Conservation (phyloP, 1,284 basidiomycete species). For the Ceratobasidium papillatum region DNA sequence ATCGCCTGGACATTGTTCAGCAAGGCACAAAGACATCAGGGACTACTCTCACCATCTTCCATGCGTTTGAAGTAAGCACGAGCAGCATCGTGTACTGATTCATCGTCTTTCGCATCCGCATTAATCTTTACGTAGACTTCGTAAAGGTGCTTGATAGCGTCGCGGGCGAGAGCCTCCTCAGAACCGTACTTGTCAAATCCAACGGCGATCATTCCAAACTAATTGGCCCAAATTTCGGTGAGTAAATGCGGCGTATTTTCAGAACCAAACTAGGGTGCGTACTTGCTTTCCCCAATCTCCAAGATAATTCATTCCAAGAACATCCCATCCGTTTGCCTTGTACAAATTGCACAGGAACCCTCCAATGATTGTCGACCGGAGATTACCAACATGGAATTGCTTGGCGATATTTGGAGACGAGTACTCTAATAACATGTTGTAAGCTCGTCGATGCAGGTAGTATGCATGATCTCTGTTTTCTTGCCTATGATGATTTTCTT, state of each 20-base stretch:
- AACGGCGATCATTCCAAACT: constrained; percentile 89
- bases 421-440: constrained; percentile 67
- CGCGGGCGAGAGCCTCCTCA: constrained; percentile 81
- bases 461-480: background rate
- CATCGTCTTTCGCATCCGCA: constrained; percentile 70
- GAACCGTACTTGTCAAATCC: constrained; percentile 94
- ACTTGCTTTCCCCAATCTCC: constrained; percentile 89
- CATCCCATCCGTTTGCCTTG: constrained; percentile 93
- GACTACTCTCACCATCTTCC: constrained; percentile 75
- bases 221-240: background rate
- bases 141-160: constrained; percentile 96
- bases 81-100: constrained; percentile 59
- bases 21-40: background rate
- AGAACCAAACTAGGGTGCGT: background rate
- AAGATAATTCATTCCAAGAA: constrained; percentile 91
- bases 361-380: constrained; percentile 97
- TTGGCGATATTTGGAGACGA: constrained; percentile 99
- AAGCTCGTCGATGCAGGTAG: background rate
- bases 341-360: constrained; percentile 93
- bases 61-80: constrained; percentile 94
- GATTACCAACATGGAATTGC: constrained; percentile 97
- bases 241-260: background rate
- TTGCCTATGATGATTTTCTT: constrained; percentile 73
- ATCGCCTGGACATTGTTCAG: constrained; percentile 61
- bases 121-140: constrained; percentile 96